Evolutionary conservation across 164 flowering plant genomes (phyloP).

Genomic region (Piper betle): DNA sequence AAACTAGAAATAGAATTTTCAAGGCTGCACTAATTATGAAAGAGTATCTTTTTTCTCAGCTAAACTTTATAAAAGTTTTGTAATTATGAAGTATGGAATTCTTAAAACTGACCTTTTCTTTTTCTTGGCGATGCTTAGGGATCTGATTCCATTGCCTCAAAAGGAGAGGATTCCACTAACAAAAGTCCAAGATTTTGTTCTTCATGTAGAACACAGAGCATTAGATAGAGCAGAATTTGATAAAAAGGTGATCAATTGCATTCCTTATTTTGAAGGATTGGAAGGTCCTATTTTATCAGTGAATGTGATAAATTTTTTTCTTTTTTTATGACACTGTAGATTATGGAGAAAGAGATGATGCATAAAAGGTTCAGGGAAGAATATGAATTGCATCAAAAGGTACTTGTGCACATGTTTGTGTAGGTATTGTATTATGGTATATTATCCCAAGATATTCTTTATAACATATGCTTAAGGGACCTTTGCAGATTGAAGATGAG

Average conservation of each 20-base stretch:
- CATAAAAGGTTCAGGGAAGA: conserved; percentile 93
- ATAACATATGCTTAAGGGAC: no score
- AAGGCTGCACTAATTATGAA: conserved; percentile 76
- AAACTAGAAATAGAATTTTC: conserved; percentile 61
- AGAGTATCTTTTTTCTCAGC: conserved; percentile 36
- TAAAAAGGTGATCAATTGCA: conserved; percentile 34
- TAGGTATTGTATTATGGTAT: no score
- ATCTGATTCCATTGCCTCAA: conserved; percentile 88
- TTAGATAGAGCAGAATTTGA: conserved; percentile 86
- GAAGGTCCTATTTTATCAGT: no score
- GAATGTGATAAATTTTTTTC: not conserved
- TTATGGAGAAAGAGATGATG: conserved; percentile 71
- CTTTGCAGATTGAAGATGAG: conserved; percentile 83
- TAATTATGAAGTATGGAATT: not conserved
- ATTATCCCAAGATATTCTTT: no score
- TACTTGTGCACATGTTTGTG: conserved; percentile 7
- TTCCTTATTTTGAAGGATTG: not conserved
- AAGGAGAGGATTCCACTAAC: conserved; percentile 76
- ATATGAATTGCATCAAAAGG: conserved; percentile 67
- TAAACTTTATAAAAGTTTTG: not conserved
- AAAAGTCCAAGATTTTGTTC: conserved; percentile 63
- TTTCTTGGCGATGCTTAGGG: conserved; percentile 27
- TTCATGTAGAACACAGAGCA: conserved; percentile 61
- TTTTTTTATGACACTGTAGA: conserved; percentile 18
- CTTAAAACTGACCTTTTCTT: not conserved